These are phyloP conservation scores for Poa pratensis DNA, from an alignment of 176 grass and related monocot species.

Conservation along the genomic window DNA sequence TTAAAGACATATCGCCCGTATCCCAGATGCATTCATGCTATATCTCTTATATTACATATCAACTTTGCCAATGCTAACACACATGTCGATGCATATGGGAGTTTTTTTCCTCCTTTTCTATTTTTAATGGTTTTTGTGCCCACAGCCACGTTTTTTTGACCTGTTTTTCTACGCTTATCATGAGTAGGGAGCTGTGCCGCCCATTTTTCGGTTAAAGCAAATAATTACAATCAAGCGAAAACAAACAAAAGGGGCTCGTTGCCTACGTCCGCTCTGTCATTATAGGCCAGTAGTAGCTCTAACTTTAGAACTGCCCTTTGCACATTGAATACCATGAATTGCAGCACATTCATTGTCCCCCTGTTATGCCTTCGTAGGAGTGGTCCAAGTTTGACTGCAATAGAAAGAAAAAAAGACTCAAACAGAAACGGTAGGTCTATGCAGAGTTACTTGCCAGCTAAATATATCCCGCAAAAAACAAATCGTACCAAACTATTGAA, in stretches of 20 bases:
- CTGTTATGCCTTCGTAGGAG: background rate
- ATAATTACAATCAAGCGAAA: background rate
- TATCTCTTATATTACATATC: background rate
- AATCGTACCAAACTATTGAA: background rate
- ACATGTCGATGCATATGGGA: background rate
- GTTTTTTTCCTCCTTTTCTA: background rate
- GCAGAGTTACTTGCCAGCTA: background rate
- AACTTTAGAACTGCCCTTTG: too few species aligned
- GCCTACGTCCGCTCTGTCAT: background rate
- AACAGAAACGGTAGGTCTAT: too few species aligned
- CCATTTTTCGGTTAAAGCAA: background rate
- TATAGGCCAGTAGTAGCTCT: too few species aligned
- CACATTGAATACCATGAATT: too few species aligned
- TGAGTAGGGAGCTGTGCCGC: background rate
- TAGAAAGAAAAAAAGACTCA: background rate
- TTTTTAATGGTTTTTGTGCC: background rate
- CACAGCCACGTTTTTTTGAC: background rate
- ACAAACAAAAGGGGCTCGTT: background rate
- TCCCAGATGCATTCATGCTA: too few species aligned
- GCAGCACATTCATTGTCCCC: background rate
- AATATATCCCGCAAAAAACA: background rate
- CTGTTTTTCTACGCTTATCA: background rate
- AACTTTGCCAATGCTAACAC: background rate
- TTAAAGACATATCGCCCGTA: background rate
- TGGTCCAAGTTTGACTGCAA: background rate